Percentiles rank a stretch among this genome's conserved stretches.
Conservation (phyloP, 331 rosid genomes). For the Pyracantha coccinea region DNA sequence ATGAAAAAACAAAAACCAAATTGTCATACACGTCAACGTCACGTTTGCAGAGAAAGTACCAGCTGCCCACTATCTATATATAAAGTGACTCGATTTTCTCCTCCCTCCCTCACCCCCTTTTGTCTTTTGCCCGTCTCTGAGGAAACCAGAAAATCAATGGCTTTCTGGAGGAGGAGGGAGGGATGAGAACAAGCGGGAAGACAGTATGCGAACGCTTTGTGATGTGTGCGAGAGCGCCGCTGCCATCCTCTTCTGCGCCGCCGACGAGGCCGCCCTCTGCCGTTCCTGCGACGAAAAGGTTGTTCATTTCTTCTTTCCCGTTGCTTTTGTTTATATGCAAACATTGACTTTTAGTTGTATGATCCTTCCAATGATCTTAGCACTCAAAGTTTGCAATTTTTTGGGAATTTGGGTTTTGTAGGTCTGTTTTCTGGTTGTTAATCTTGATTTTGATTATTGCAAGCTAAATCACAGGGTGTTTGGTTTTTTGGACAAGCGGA, state of each 20-base stretch:
- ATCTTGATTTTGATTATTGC: background rate
- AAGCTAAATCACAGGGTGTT: background rate
- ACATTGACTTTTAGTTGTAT: background rate
- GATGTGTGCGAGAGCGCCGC: constrained; percentile 49
- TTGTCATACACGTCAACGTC: background rate
- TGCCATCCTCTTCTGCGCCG: constrained; percentile 50
- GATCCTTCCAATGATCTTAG: background rate
- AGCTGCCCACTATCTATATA: background rate
- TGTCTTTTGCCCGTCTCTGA: background rate
- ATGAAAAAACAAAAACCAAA: background rate
- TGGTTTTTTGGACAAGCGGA: background rate
- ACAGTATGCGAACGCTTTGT: constrained; percentile 44
- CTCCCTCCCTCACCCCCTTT: background rate
- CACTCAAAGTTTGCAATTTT: background rate
- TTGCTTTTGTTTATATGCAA: background rate
- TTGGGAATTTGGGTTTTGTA: background rate
- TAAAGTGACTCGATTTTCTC: background rate
- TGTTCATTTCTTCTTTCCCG: background rate
- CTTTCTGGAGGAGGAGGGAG: constrained; percentile 1
- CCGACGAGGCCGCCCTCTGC: constrained; percentile 57
- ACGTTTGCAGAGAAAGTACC: background rate
- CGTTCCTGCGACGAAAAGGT: constrained; percentile 45
- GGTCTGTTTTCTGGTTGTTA: background rate
- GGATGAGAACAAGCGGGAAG: constrained; percentile 6
- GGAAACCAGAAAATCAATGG: background rate